A percentile compares a stretch with the other conserved stretches of the same genome.
Evolutionary conservation across 768 basidiomycete genomes (phyloP).

Genomic region (Collybia mongolica): DNA sequence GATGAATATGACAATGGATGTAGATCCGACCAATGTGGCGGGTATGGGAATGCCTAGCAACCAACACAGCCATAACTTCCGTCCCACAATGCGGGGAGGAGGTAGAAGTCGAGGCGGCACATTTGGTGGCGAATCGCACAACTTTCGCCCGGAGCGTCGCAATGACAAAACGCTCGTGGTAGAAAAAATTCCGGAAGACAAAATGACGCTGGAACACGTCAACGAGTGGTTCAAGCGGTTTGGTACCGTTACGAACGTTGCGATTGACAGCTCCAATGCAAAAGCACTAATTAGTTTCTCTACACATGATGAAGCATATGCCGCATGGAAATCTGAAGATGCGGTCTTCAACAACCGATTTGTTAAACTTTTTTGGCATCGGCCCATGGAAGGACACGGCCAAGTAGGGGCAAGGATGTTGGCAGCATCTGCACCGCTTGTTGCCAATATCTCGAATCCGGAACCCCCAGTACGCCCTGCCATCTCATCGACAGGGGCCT

Average conservation of each 20-base stretch:
- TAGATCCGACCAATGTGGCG: conserved; percentile 25
- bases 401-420: conserved; percentile 73
- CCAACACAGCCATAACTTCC: conserved; percentile 24
- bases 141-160: conserved; percentile 64
- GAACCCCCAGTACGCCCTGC: conserved; percentile 22
- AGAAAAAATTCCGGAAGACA: conserved; percentile 89
- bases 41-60: conserved; percentile 32
- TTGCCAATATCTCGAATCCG: conserved; percentile 59
- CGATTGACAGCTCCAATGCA: conserved; percentile 68
- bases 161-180: conserved; percentile 85
- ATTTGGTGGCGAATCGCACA: conserved; percentile 65
- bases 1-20: conserved; percentile 28
- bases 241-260: conserved; percentile 90
- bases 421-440: conserved; percentile 75
- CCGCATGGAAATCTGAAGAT: conserved; percentile 91
- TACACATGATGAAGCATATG: conserved; percentile 78
- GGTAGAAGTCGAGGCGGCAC: conserved; percentile 52
- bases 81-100: conserved; percentile 25
- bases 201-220: conserved; percentile 73
- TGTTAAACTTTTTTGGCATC: conserved; percentile 95
- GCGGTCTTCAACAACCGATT: conserved; percentile 95
- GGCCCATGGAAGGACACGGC: conserved; percentile 90
- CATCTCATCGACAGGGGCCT: conserved; percentile 16
- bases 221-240: conserved; percentile 91
- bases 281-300: conserved; percentile 90